Base-by-base conservation (phyloP, 331 rosid genomes). In the Rosa hybrid region DNA sequence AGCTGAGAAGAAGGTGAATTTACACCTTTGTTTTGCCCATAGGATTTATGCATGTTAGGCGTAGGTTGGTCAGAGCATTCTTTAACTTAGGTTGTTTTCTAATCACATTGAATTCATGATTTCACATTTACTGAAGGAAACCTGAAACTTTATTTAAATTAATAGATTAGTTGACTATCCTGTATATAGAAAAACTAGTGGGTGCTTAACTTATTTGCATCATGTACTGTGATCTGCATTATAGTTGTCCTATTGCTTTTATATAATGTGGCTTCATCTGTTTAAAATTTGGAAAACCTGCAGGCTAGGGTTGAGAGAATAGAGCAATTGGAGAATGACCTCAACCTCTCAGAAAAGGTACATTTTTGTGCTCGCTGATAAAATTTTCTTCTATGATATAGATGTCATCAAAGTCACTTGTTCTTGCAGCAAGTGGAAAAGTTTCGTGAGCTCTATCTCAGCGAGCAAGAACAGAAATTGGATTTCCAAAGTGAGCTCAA, bases 1-100 rank as follows among this genome's bases (percentile, higher is more conserved):
- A 87, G 90, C 96, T 72, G 99, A 95, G 82, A 96, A 90, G 86
- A 93, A 96, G 98, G 99, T 95, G 20, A 38, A 53, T 75, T 79
- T 44, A 30, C 54, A 64, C 56, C 14, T 65, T 70, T 5, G 18
- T 62, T 57, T 23, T 21, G 11, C 67, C 16, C 38, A 11, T 23
- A 18, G 4, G 21, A 38, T 18, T 69, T n/a, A 4, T 0, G 18
- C 16, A 69, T 69, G 42, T 41, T 42, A 16, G 13, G 7, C 1
- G 7, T 68, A 18, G 50, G 14, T 38, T 69, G 54, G 38, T 21
- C 8, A 44, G 74, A 44, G 48, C 17, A 10, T 44, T 44, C 53
- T 44, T 44, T 9, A 11, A 21, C 12, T 23, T 70, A 42, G 38
- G 74, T n/a, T 70, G 53, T 44, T 44, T 69, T n/a, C 74, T 69